A percentile compares a stretch with the other conserved stretches of the same genome.
These are phyloP conservation scores for Rehmannia glutinosa DNA, from an alignment of 257 asterid genomes.

Conservation along the genomic window DNA sequence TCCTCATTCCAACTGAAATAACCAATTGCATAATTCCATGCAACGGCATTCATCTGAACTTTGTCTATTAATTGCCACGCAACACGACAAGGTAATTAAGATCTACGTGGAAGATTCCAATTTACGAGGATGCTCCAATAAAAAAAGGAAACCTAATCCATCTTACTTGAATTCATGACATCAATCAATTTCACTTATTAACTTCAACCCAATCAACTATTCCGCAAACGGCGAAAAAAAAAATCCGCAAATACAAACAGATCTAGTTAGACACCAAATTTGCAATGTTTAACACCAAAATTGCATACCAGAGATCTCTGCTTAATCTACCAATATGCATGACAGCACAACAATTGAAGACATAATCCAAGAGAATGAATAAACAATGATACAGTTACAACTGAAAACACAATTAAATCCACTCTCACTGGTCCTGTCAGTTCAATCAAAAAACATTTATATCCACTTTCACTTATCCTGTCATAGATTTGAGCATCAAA, in stretches of 20 bases:
- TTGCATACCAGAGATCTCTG: slow-evolving; percentile 5
- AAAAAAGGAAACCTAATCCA: not conserved
- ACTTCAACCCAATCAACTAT: slow-evolving; percentile 5
- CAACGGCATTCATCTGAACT: slow-evolving; percentile 9
- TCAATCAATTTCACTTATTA: not conserved
- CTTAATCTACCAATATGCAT: not conserved
- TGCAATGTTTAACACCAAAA: not conserved
- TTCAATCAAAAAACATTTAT: not conserved
- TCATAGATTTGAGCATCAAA: slow-evolving; percentile 14
- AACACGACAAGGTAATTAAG: slow-evolving; percentile 1
- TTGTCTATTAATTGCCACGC: not conserved
- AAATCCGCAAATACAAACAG: not conserved
- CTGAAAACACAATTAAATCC: slow-evolving; percentile 3
- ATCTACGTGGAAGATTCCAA: not conserved
- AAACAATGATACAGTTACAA: not conserved
- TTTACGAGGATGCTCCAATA: slow-evolving; percentile 2
- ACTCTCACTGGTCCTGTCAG: slow-evolving; percentile 7
- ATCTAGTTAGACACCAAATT: slow-evolving; percentile 8
- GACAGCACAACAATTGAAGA: slow-evolving; percentile 1
- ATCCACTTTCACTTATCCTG: slow-evolving; percentile 12
- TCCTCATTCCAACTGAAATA: slow-evolving; percentile 10
- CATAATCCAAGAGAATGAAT: not conserved
- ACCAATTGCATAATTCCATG: slow-evolving; percentile 7
- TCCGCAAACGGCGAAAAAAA: too few relatives aligned
- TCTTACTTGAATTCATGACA: not conserved